Conservation (phyloP, 108 stramenopile species). For the Cyclostephanos tholiformis region DNA sequence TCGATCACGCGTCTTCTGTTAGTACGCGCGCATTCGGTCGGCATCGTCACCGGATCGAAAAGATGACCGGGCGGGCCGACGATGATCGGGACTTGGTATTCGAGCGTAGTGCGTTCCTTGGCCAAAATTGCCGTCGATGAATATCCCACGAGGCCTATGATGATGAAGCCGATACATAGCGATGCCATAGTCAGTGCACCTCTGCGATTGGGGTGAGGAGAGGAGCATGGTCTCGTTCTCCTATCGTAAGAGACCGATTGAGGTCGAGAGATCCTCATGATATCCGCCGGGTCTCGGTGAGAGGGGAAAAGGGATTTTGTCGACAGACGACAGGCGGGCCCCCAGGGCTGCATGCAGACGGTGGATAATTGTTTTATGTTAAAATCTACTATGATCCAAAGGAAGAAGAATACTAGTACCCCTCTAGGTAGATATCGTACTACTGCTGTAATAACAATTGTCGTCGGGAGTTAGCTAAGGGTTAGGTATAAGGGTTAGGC, state of each 20-base stretch:
- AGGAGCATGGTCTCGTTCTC: background rate
- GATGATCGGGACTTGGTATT: background rate
- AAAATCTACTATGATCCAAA: too few species aligned
- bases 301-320: too few species aligned
- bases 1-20: slow-evolving; percentile 20
- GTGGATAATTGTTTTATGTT: too few species aligned
- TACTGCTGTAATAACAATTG: too few species aligned
- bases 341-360: too few species aligned
- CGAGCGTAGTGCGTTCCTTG: background rate
- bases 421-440: too few species aligned
- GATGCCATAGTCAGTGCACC: background rate
- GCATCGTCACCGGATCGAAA: slow-evolving; percentile 15
- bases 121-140: background rate
- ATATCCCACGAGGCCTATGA: background rate
- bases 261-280: background rate
- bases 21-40: background rate
- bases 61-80: slow-evolving; percentile 3
- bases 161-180: background rate
- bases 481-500: too few species aligned
- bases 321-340: too few species aligned
- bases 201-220: background rate
- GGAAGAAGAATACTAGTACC: too few species aligned
- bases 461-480: too few species aligned
- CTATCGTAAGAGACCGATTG: background rate
- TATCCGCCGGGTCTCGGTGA: background rate